Conservation (phyloP, 352 stramenopile genomes). For the Pythium scleroteichum region DNA sequence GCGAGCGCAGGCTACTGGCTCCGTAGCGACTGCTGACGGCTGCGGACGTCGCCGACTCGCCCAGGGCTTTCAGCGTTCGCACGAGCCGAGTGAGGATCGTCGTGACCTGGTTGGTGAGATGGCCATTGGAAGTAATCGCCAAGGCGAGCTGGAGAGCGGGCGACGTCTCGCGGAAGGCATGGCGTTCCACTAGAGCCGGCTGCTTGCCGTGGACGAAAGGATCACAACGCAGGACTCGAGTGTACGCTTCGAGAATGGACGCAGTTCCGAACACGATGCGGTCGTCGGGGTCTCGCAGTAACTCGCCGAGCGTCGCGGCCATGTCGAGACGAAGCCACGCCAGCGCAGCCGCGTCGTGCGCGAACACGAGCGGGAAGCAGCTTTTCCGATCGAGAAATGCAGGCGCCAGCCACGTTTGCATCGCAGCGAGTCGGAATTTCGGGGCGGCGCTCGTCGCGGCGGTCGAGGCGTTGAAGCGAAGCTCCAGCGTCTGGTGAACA, state of each 20-base stretch:
- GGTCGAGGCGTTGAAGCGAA: slow-evolving; percentile 43
- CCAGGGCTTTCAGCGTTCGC: slow-evolving; percentile 33
- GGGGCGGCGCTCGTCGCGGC: slow-evolving; percentile 33
- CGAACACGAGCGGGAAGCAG: slow-evolving; percentile 31
- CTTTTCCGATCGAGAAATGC: slow-evolving; percentile 34
- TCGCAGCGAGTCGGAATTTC: slow-evolving; percentile 41
- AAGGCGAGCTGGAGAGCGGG: slow-evolving; percentile 6
- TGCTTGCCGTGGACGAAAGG: background rate
- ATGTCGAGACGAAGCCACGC: slow-evolving; percentile 39
- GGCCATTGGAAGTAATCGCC: background rate
- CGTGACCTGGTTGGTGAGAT: slow-evolving; percentile 21
- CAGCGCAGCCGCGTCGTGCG: slow-evolving; percentile 22
- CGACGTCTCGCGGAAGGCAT: background rate
- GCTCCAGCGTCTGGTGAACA: slow-evolving; percentile 39
- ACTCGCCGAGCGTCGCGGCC: slow-evolving; percentile 21
- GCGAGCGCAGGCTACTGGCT: background rate
- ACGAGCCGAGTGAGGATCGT: slow-evolving; percentile 27
- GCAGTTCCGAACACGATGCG: slow-evolving; percentile 35
- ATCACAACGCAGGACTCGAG: slow-evolving; percentile 35
- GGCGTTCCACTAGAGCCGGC: background rate
- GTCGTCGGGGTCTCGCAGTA: slow-evolving; percentile 43
- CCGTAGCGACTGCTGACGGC: slow-evolving; percentile 17
- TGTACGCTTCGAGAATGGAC: slow-evolving; percentile 44
- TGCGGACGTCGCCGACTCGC: slow-evolving; percentile 23
- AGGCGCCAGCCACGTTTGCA: slow-evolving; percentile 40